Base-by-base conservation (phyloP, 805 yeast species). In the Saccharomycopsis malanga region DNA sequence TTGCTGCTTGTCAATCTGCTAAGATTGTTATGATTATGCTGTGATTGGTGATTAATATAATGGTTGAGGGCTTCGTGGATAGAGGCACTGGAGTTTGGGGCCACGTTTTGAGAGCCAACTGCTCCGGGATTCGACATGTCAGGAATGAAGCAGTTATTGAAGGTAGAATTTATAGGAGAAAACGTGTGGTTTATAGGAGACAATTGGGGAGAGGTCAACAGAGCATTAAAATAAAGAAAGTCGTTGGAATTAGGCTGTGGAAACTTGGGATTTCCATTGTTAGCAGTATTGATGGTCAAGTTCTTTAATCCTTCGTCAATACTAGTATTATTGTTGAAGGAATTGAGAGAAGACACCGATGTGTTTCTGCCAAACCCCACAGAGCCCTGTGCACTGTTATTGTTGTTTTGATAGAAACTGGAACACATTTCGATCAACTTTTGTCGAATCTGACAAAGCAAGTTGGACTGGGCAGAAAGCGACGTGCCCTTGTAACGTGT, bases 401-500 rank as follows among this genome's bases (percentile, higher is more conserved):
- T 18, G 21, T 34, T n/a, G 20, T 40, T 41, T n/a, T 27, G 39
- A 18, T 42, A 46, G 6, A 38, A 38, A 14, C 20, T 24, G 4
- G 17, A 29, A 23, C 53, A 49, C 12, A 47, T 15, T 27, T 57
- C 57, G 20, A 65, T 58, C 20, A 70, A 53, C 38, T 63, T 61
- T 45, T 65, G 68, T 53, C 73, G 64, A n/a, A 69, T 65, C 34
- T 62, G 54, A 6, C 66, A 61, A 17, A 70, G 22, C 29, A 40
- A 39, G 3, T 29, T 34, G 14, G 45, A 39, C 23, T 48, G 34
- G 34, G 36, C 47, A n/a, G 25, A 34, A 4, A 43, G 15, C 21
- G 25, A 30, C 7, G 34, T 14, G 15, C 24, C 23, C 30, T 39
- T 45, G 17, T 29, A 27, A 14, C 25, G 29, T 3, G 69, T 56